These are phyloP conservation scores for Aspergillus glaucus DNA, from an alignment of 2,329 filamentous ascomycete genomes.

Conservation along the genomic window DNA sequence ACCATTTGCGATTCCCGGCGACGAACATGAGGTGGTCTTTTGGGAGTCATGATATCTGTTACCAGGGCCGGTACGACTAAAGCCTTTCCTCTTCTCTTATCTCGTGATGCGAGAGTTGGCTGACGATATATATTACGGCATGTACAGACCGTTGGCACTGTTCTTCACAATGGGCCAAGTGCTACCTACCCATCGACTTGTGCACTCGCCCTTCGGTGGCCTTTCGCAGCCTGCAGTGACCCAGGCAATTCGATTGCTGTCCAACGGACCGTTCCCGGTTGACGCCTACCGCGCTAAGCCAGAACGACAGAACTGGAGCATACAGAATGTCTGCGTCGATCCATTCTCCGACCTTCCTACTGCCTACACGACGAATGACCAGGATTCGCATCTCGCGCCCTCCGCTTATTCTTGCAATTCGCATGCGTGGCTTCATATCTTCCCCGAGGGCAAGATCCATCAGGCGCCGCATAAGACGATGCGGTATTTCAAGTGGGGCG, in stretches of 20 bases:
- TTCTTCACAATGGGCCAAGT: conserved; percentile 92
- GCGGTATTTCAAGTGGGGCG: conserved; percentile 98
- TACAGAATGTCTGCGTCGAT: conserved; percentile 40
- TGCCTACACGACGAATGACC: conserved; percentile 34
- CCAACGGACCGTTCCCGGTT: conserved; percentile 54
- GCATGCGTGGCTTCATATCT: conserved; percentile 86
- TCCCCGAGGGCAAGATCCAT: conserved; percentile 91
- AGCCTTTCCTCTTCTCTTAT: background rate
- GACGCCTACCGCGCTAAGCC: conserved; percentile 38
- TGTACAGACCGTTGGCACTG: conserved; percentile 54
- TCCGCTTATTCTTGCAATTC: conserved; percentile 64
- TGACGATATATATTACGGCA: conserved; percentile 1
- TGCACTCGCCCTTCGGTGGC: conserved; percentile 73
- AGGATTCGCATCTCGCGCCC: conserved; percentile 58
- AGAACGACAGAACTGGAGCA: conserved; percentile 32
- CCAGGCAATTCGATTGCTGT: conserved; percentile 78
- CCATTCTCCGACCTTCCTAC: conserved; percentile 41
- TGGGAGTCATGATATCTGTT: conserved; percentile 93
- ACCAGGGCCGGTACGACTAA: conserved; percentile 64
- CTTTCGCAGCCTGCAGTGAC: conserved; percentile 84
- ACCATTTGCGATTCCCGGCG: conserved; percentile 59
- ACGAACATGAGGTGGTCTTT: conserved; percentile 78
- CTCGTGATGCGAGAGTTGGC: background rate
- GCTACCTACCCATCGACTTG: conserved; percentile 75
- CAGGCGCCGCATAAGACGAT: conserved; percentile 72